phyloP scores from a whole-genome alignment of 305 asterid species.

The Fraxinus angustifolia region DNA sequence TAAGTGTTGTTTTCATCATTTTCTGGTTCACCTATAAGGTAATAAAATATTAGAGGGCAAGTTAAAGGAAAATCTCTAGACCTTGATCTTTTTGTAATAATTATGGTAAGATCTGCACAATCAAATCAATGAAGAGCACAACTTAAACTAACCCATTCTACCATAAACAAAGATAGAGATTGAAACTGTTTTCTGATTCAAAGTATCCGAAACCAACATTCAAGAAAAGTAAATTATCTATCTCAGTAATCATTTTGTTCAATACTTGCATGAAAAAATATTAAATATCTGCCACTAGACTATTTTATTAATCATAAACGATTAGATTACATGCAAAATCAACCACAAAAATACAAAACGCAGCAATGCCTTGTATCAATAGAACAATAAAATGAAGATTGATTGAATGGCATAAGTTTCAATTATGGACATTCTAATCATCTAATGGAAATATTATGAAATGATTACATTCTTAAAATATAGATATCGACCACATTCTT shows the following conservation, averaged over 20 bases:
- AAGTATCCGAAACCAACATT: neutral
- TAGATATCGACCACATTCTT: neutral
- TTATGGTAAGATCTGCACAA: neutral
- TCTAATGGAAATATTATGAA: neutral
- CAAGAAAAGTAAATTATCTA: neutral
- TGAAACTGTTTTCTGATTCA: neutral
- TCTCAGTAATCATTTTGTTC: neutral
- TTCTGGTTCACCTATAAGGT: conserved; percentile 63
- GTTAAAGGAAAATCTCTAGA: neutral
- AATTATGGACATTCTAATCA: neutral
- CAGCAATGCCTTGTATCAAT: neutral
- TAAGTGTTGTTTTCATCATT: conserved; percentile 75
- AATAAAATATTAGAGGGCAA: neutral
- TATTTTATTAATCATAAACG: neutral
- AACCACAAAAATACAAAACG: neutral
- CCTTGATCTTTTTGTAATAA: neutral
- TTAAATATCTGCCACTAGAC: neutral
- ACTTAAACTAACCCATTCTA: neutral
- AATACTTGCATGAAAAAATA: neutral
- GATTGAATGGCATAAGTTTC: neutral
- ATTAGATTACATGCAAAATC: neutral
- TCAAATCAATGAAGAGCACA: neutral
- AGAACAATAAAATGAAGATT: neutral
- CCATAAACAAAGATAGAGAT: neutral
- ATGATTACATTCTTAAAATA: neutral